These are phyloP conservation scores for Hygrophoropsis aurantiaca DNA, from an alignment of 768 basidiomycete genomes.

Conservation along the genomic window DNA sequence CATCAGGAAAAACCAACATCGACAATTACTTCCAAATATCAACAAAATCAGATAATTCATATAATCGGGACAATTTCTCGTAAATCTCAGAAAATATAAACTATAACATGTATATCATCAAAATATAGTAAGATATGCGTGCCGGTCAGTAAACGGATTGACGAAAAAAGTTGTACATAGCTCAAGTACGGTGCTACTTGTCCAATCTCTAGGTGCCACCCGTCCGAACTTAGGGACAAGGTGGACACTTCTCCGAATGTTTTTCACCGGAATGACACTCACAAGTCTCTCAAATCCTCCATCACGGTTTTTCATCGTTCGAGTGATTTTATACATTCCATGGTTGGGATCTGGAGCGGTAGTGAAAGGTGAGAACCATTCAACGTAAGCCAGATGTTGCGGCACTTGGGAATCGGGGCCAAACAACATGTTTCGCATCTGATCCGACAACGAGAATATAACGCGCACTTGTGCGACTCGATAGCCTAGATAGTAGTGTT, in stretches of 20 bases:
- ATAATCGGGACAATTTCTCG: no score
- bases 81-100: no score
- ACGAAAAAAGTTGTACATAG: conserved; percentile 26
- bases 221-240: conserved; percentile 32
- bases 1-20: background rate
- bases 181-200: conserved; percentile 31
- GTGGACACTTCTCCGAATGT: conserved; percentile 28
- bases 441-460: conserved; percentile 6
- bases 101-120: no score
- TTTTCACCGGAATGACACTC: conserved; percentile 25
- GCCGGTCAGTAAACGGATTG: conserved; percentile 28
- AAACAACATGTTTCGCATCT: conserved; percentile 13
- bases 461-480: conserved; percentile 9
- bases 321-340: conserved; percentile 28
- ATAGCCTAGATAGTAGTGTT: background rate
- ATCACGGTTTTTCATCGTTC: no score
- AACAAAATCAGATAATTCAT: no score
- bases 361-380: conserved; percentile 19
- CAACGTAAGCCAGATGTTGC: conserved; percentile 9
- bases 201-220: conserved; percentile 28
- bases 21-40: no score
- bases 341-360: conserved; percentile 18
- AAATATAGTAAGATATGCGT: conserved; percentile 22
- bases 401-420: conserved; percentile 15
- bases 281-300: background rate